phyloP scores from a whole-genome alignment of 2,329 filamentous ascomycete species.

The Arthrobotrys megalospora region DNA sequence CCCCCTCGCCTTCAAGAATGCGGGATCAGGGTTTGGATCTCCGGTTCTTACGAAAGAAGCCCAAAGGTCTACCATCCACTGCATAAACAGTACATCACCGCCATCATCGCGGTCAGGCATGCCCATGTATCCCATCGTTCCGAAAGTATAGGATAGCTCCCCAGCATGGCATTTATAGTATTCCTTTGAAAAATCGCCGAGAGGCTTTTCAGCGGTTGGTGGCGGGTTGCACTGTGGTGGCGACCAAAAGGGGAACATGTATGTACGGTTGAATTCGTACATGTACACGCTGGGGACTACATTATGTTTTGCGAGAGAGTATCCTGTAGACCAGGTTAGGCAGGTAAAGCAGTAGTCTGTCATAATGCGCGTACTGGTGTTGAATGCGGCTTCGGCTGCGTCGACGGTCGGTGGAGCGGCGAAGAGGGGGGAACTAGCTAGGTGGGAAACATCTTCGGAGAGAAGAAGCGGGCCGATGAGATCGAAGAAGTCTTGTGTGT shows the following conservation, averaged over 20 bases:
- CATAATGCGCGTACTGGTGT: conserved; percentile 66
- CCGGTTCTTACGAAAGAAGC: conserved; percentile 66
- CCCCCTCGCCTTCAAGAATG: conserved; percentile 65
- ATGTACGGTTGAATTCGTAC: conserved; percentile 68
- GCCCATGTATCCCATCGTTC: conserved; percentile 65
- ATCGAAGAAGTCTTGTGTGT: conserved; percentile 62
- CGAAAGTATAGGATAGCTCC: conserved; percentile 68
- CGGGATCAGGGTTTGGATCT: conserved; percentile 66
- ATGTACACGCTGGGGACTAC: conserved; percentile 66
- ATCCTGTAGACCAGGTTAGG: conserved; percentile 66
- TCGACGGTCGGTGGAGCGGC: conserved; percentile 46
- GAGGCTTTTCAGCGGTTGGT: conserved; percentile 64
- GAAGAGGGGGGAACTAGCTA: conserved; percentile 53
- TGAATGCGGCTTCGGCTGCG: conserved; percentile 65
- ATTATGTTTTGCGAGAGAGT: conserved; percentile 65
- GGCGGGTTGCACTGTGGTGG: conserved; percentile 65
- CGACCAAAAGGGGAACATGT: conserved; percentile 66
- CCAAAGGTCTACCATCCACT: conserved; percentile 67
- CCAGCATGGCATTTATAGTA: conserved; percentile 69
- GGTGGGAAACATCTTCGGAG: conserved; percentile 62
- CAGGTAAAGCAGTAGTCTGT: conserved; percentile 67
- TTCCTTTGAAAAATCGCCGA: conserved; percentile 67
- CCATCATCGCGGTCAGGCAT: conserved; percentile 67
- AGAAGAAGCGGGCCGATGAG: conserved; percentile 43
- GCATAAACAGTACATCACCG: conserved; percentile 66